Evolutionary conservation across 306 rosid genomes (phyloP).

Genomic region (Bauhinia variegata): DNA sequence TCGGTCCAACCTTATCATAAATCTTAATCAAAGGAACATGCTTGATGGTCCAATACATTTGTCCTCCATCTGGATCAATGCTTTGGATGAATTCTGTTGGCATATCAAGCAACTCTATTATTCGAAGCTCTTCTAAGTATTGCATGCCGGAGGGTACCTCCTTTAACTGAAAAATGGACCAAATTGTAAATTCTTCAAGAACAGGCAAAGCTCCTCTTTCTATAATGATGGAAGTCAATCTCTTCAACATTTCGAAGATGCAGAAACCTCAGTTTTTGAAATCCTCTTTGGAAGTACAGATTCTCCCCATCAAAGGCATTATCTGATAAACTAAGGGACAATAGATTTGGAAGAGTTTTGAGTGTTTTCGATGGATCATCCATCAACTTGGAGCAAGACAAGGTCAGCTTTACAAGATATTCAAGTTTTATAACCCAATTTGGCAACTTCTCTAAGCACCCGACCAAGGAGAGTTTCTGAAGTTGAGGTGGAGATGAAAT

Average conservation of each 20-base stretch:
- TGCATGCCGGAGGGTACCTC: slow-evolving; percentile 14
- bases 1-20: background rate
- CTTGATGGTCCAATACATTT: slow-evolving; percentile 7
- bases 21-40: slow-evolving; percentile 8
- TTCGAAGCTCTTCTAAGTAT: background rate
- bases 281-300: slow-evolving; percentile 31
- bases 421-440: no score
- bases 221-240: slow-evolving; percentile 18
- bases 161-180: background rate
- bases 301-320: slow-evolving; percentile 34
- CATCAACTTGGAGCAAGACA: no score
- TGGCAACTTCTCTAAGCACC: no score
- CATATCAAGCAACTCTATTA: slow-evolving; percentile 11
- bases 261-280: slow-evolving; percentile 23
- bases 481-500: background rate
- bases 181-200: background rate
- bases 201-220: slow-evolving; percentile 28
- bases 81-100: slow-evolving; percentile 4
- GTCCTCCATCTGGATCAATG: slow-evolving; percentile 1
- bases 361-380: no score
- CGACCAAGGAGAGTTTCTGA: background rate
- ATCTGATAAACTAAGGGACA: background rate
- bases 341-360: slow-evolving; percentile 16
- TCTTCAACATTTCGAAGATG: background rate
- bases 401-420: no score